Evolutionary conservation across 345 rosid genomes (phyloP), one percentile per base, ranked within the genome.

Genomic region (Excoecaria agallocha): DNA sequence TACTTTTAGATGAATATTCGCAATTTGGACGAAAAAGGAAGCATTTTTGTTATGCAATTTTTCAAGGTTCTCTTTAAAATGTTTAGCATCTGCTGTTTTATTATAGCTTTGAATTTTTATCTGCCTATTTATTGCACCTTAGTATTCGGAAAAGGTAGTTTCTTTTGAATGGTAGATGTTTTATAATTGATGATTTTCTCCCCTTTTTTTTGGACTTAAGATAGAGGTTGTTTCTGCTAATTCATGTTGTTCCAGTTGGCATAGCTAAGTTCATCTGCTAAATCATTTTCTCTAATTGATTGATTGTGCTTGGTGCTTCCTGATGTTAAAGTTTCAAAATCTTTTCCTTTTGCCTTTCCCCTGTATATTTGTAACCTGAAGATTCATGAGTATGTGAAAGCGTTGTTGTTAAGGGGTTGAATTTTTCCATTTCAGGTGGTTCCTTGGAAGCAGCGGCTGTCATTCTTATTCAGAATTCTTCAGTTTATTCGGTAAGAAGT

Each of bases 401-500:
- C 12, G 20, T 5, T 38, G 25, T 25, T 48, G 68, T 61, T 60
- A 49, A 71, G 37, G 7, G 48, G 16, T 45, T 49, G 3, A 6
- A 16, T 71, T 24, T 65, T 59, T 67, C 15, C 10, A 55, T 75
- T 59, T 64, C 84, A 82, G 87, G 84, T 72, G 39, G 8, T 66
- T 52, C 6, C 43, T 46, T 56, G 73, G 59, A 60, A 69, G 74
- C 38, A 68, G 68, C 66, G 54, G 19, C 15, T 41, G 37, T 48
- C 6, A 37, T 68, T 75, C 11, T 19, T 45, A 62, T 17, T 64
- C n/a, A 59, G 15, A 11, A 46, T 57, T n/a, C 48, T 41, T 46
- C 69, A 19, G 17, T 41, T 63, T 64, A 16, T 58, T 64, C 25
- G 61, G 64, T 22, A 25, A 5, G 72, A 37, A 61, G 43, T 12